Base-by-base conservation (phyloP, 371 early-diverging fungal genomes). In the Syncephalis fuscata region DNA sequence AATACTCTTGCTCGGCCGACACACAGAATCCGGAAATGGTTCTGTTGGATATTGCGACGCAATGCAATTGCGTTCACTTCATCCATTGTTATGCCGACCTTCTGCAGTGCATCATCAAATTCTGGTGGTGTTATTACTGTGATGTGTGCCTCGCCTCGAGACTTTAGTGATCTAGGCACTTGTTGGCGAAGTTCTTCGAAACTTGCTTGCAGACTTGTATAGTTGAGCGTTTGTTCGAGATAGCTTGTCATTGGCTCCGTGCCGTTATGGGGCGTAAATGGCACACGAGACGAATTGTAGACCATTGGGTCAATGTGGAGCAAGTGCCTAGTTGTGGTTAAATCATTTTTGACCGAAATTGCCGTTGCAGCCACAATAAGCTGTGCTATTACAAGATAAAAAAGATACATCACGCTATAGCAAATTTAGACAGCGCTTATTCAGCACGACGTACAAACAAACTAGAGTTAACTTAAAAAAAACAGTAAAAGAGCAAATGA, bases 71-170 rank as follows among this genome's bases (percentile, higher is more conserved):
- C 52, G 49, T 85, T 73, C 50, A 87, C 53, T 39, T 85, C 77
- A 7, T 72, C 60, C n/a, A 82, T 76, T n/a, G 82, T 81, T 9
- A 85, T 60, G 47, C 70, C 69, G 3, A 67, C 73, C 10, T 63
- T 67, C 46, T 68, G 61, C 14, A 82, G 60, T 4, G 71, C 63
- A 14, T 47, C 49, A 42, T 65, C 60, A 42, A 66, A 82, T 57
- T 87, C 87, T 0, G 87, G 78, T 0, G 87, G 87, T 7, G 72
- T 62, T 37, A 87, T 63, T 11, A 85, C 68, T 1, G 87, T 87
- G 39, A 87, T 60, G 40, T 87, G 87, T 0, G 85, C 68, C 53
- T 87, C 87, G 16, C 76, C 80, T 44, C 71, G 62, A 32, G 74
- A 65, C 43, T 67, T 64, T 23, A 66, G 57, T 9, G 74, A 68